phyloP scores from a whole-genome alignment of 148 eudicot genomes.

The Linanthus parryae region DNA sequence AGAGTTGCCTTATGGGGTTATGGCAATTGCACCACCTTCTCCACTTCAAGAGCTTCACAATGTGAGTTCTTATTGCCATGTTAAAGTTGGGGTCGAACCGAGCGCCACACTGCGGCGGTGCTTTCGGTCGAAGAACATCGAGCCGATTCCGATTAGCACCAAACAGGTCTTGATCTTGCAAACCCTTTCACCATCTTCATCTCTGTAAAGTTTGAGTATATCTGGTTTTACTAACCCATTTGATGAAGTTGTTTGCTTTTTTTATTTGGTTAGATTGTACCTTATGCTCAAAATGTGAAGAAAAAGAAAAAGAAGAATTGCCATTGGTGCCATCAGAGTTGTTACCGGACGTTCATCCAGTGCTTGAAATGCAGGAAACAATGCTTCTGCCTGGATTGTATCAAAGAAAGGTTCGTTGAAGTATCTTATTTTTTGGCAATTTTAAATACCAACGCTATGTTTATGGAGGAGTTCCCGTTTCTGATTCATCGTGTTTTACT shows the following conservation, averaged over 20 bases:
- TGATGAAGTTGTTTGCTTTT: not conserved
- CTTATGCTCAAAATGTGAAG: constrained; percentile 35
- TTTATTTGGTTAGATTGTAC: constrained; percentile 39
- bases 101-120: constrained; percentile 27
- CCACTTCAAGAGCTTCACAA: constrained; percentile 27
- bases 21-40: constrained; percentile 59
- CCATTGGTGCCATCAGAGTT: constrained; percentile 71
- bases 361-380: constrained; percentile 62
- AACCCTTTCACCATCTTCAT: not conserved
- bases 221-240: no score
- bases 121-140: constrained; percentile 81
- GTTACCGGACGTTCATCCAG: constrained; percentile 35
- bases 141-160: constrained; percentile 59
- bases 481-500: no score
- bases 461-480: no score
- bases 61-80: constrained; percentile 36
- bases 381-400: constrained; percentile 69
- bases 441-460: no score
- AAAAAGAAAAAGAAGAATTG: constrained; percentile 53
- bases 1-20: constrained; percentile 69
- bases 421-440: not conserved
- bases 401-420: constrained; percentile 54
- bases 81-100: constrained; percentile 51
- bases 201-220: not conserved
- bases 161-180: constrained; percentile 52